A percentile compares a stretch with the other conserved stretches of the same genome.
phyloP scores from a whole-genome alignment of 495 filamentous ascomycete species.

The Paragyromitra xinjiangensis region DNA sequence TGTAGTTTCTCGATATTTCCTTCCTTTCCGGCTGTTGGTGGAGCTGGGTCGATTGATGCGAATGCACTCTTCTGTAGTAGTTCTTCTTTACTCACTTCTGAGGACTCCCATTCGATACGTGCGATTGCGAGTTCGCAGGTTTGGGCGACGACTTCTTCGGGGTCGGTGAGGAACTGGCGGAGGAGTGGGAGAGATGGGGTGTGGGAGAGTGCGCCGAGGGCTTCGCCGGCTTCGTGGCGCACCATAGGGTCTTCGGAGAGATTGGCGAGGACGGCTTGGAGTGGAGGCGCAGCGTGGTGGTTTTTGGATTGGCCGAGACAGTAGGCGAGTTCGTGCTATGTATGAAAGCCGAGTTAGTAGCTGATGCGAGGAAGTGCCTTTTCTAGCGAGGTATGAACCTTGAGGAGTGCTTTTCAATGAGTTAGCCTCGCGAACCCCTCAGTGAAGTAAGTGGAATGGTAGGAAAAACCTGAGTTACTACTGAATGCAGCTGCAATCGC shows the following conservation, averaged over 20 bases:
- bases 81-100: slow-evolving; percentile 73
- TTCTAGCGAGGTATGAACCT: slow-evolving; percentile 15
- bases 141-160: slow-evolving; percentile 80
- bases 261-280: slow-evolving; percentile 81
- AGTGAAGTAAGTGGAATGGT: not conserved
- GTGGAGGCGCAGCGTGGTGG: slow-evolving; percentile 72
- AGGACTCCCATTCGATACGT: slow-evolving; percentile 91
- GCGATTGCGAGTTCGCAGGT: slow-evolving; percentile 97
- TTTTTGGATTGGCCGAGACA: slow-evolving; percentile 92
- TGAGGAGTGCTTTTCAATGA: slow-evolving; percentile 51
- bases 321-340: slow-evolving; percentile 91
- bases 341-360: slow-evolving; percentile 67
- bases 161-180: slow-evolving; percentile 73
- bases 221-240: slow-evolving; percentile 95
- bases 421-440: slow-evolving; percentile 10
- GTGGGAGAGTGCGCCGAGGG: slow-evolving; percentile 86
- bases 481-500: slow-evolving; percentile 89
- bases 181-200: slow-evolving; percentile 74
- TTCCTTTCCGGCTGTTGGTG: slow-evolving; percentile 72
- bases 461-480: slow-evolving; percentile 72
- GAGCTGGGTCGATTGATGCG: slow-evolving; percentile 93
- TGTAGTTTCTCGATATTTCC: slow-evolving; percentile 78
- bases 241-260: slow-evolving; percentile 88
- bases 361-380: not conserved
- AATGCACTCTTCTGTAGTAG: slow-evolving; percentile 83